A percentile compares a stretch with the other conserved stretches of the same genome.
Evolutionary conservation across 176 grass and related monocot genomes (phyloP).

Genomic region (Aechmea fasciata): DNA sequence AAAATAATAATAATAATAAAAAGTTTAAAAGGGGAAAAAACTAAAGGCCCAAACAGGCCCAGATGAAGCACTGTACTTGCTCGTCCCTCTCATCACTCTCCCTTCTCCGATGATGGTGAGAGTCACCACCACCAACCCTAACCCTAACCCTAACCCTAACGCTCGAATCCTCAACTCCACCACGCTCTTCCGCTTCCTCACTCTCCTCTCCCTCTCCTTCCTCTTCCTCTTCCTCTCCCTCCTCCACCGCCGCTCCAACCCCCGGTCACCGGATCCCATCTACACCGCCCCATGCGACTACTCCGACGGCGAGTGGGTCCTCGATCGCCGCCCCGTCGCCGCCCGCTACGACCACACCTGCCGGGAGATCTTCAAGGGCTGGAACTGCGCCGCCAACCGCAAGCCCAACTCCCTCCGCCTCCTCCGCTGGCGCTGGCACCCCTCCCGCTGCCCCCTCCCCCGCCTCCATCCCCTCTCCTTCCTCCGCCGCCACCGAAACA

Average conservation of each 20-base stretch:
- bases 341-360: conserved; percentile 65
- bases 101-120: conserved; percentile 14
- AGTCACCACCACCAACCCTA: not conserved
- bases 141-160: too few relatives aligned
- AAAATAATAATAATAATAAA: too few relatives aligned
- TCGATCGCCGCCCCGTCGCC: conserved; percentile 8
- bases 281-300: not conserved
- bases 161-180: conserved; percentile 10
- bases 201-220: conserved; percentile 11
- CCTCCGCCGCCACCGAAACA: conserved; percentile 44
- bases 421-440: conserved; percentile 60
- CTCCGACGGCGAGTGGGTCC: conserved; percentile 53
- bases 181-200: not conserved
- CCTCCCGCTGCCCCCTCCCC: conserved; percentile 36
- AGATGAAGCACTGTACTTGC: too few relatives aligned
- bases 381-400: conserved; percentile 71
- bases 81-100: too few relatives aligned
- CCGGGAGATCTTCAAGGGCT: conserved; percentile 87
- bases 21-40: too few relatives aligned
- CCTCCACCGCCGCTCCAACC: not conserved
- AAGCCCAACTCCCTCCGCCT: conserved; percentile 53
- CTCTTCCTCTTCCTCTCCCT: conserved; percentile 12
- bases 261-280: not conserved
- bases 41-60: too few relatives aligned
- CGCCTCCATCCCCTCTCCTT: conserved; percentile 43